Conservation (phyloP, 2,329 filamentous ascomycete genomes). For the Verticillium nubilum region DNA sequence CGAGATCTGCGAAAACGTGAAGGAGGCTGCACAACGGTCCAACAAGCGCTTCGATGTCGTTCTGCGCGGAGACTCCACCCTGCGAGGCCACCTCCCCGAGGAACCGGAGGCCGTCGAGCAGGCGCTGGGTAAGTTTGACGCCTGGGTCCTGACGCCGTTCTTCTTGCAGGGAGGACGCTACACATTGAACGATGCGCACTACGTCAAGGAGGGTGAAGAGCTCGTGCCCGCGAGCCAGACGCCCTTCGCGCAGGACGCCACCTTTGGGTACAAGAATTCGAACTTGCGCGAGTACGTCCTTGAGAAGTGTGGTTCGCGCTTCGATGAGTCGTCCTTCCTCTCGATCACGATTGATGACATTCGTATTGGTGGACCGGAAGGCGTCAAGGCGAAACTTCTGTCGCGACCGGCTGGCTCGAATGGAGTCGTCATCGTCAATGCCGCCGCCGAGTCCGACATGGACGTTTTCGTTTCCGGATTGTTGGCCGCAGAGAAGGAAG, state of each 20-base stretch:
- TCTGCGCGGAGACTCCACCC: conserved; percentile 49
- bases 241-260: conserved; percentile 51
- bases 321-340: conserved; percentile 17
- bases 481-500: conserved; percentile 25
- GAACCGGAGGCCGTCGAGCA: conserved; percentile 46
- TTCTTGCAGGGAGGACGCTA: conserved; percentile 54
- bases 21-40: conserved; percentile 32
- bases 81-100: conserved; percentile 51
- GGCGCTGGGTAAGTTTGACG: conserved; percentile 43
- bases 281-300: conserved; percentile 46
- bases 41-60: conserved; percentile 45
- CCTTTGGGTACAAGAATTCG: conserved; percentile 51
- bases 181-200: conserved; percentile 53
- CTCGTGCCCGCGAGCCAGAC: conserved; percentile 47
- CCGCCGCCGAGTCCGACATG: conserved; percentile 48
- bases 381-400: conserved; percentile 18
- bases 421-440: conserved; percentile 44
- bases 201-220: conserved; percentile 44
- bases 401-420: conserved; percentile 15
- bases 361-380: conserved; percentile 24
- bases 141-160: conserved; percentile 52
- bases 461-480: conserved; percentile 47
- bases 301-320: conserved; percentile 37
- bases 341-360: conserved; percentile 34
- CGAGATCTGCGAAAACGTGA: conserved; percentile 45